Percentiles rank a stretch among this genome's conserved stretches.
phyloP scores from a whole-genome alignment of 306 rosid species.

The Casuarina equisetifolia region DNA sequence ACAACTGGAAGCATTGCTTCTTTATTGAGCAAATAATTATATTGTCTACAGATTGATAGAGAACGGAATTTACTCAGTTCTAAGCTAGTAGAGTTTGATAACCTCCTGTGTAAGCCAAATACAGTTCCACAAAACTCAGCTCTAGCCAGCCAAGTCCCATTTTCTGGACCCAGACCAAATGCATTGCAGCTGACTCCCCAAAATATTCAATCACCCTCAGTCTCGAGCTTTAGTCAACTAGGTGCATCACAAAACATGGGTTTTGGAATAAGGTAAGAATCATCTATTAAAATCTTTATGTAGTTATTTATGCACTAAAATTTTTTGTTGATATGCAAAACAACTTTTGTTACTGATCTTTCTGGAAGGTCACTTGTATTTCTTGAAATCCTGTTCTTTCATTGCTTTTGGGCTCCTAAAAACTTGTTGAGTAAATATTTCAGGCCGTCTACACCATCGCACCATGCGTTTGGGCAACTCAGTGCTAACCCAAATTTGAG shows the following conservation, averaged over 20 bases:
- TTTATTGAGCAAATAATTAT: conserved; percentile 21
- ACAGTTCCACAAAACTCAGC: conserved; percentile 34
- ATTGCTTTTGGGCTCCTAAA: neutral
- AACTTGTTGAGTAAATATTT: conserved; percentile 15
- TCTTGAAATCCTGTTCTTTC: conserved; percentile 1
- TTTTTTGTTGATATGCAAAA: neutral
- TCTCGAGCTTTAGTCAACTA: conserved; percentile 83
- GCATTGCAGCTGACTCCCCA: conserved; percentile 43
- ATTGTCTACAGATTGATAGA: conserved; percentile 73
- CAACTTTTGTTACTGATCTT: neutral
- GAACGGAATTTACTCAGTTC: conserved; percentile 73
- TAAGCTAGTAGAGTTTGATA: conserved; percentile 72
- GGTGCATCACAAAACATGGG: conserved; percentile 58
- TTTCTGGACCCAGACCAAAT: conserved; percentile 44
- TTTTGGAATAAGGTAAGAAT: conserved; percentile 49
- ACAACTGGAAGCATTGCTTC: conserved; percentile 13
- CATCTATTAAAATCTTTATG: neutral
- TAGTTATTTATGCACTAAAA: neutral
- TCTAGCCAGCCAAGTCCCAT: conserved; percentile 42
- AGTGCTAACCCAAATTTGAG: conserved; percentile 32
- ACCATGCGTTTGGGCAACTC: conserved; percentile 36
- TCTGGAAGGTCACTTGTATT: neutral
- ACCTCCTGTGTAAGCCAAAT: conserved; percentile 57
- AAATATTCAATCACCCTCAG: conserved; percentile 55
- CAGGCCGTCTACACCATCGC: conserved; percentile 56